phyloP scores from a whole-genome alignment of 2,329 filamentous ascomycete genomes.

The Pseudogymnoascus sp. region DNA sequence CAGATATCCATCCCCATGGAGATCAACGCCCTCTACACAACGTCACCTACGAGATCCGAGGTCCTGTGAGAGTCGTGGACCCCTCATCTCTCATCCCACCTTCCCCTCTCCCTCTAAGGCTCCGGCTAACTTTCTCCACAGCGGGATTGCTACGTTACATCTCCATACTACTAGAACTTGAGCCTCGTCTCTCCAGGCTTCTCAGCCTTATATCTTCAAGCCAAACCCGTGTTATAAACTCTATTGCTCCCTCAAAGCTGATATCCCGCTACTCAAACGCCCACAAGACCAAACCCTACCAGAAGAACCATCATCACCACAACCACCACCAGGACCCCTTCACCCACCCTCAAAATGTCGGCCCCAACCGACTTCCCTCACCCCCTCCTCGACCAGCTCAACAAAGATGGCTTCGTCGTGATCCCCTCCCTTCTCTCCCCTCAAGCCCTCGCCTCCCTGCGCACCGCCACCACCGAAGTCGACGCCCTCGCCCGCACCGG shows the following conservation, averaged over 20 bases:
- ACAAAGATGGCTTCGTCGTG: conserved; percentile 66
- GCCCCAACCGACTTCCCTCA: neutral
- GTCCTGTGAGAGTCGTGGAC: neutral
- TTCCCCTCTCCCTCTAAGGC: neutral
- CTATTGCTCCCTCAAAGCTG: neutral
- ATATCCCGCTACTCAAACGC: neutral
- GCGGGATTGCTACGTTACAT: neutral
- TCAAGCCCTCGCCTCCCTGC: conserved; percentile 49
- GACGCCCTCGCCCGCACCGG: conserved; percentile 57
- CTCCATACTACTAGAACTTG: neutral
- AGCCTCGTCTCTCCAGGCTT: neutral
- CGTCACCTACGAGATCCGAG: neutral
- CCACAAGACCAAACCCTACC: neutral
- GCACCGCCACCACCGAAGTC: conserved; percentile 47
- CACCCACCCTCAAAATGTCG: neutral
- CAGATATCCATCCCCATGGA: neutral
- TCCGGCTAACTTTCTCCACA: neutral
- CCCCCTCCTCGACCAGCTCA: conserved; percentile 35
- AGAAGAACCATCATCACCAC: neutral
- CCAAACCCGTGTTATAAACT: neutral
- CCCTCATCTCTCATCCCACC: neutral
- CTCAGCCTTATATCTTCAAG: neutral
- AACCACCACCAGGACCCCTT: neutral
- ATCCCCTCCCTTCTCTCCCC: conserved; percentile 56
- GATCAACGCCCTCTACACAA: neutral